These are phyloP conservation scores for Fusarium domesticum DNA, from an alignment of 2,329 filamentous ascomycete species.

Conservation along the genomic window DNA sequence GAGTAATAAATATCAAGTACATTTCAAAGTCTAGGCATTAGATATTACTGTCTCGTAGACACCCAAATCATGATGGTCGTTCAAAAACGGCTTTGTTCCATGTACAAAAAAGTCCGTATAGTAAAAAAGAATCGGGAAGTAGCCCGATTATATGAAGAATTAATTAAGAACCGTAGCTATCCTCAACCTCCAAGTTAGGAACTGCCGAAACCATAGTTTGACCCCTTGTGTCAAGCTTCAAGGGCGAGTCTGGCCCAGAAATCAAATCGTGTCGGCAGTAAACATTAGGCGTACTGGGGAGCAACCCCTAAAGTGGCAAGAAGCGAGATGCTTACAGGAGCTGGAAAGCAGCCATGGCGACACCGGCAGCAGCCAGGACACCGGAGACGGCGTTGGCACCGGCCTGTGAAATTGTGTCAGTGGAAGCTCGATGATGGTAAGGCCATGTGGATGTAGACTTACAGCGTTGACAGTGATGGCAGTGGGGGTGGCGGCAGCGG, in stretches of 20 bases:
- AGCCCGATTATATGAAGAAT: neutral
- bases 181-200: neutral
- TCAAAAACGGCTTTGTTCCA: neutral
- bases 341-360: slow-evolving; percentile 8
- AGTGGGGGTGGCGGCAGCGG: slow-evolving; percentile 1
- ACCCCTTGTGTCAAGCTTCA: neutral
- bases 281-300: neutral
- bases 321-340: slow-evolving; percentile 4
- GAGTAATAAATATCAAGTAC: neutral
- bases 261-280: neutral
- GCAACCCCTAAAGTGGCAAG: neutral
- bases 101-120: neutral
- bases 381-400: slow-evolving; percentile 1
- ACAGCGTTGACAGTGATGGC: slow-evolving; percentile 1
- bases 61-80: neutral
- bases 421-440: neutral
- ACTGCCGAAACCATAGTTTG: neutral
- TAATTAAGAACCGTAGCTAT: neutral
- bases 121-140: neutral
- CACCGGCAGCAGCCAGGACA: slow-evolving; percentile 1
- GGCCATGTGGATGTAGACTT: neutral
- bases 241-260: neutral
- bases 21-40: neutral
- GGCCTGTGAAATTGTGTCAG: neutral
- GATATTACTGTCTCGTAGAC: neutral